These are phyloP conservation scores for Chrysopogon serrulatus DNA, from an alignment of 176 grass and related monocot species.

Conservation along the genomic window DNA sequence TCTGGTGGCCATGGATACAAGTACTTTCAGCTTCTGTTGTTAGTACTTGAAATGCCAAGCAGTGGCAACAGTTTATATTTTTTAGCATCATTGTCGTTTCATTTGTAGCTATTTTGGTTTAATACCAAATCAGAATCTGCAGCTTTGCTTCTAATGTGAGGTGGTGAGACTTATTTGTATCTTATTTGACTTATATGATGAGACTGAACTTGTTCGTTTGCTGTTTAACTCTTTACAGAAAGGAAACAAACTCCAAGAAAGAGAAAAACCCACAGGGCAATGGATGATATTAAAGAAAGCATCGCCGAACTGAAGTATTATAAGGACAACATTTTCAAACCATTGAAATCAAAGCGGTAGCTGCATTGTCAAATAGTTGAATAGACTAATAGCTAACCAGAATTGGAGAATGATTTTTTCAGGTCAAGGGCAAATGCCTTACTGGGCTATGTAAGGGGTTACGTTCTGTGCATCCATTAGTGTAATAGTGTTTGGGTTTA, in stretches of 20 bases:
- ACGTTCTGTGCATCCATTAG: not conserved
- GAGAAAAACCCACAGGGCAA: constrained; percentile 70
- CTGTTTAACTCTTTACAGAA: constrained; percentile 33
- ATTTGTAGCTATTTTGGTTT: not conserved
- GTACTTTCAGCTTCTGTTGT: not conserved
- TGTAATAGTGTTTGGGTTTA: no score
- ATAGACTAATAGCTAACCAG: not conserved
- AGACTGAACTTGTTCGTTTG: not conserved
- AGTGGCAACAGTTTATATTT: not conserved
- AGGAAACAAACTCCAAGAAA: constrained; percentile 63
- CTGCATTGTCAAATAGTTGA: not conserved
- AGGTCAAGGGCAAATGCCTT: not conserved
- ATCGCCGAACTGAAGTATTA: constrained; percentile 76
- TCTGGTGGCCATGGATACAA: not conserved
- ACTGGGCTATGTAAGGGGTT: not conserved
- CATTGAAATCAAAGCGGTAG: constrained; percentile 35
- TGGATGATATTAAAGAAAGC: constrained; percentile 91
- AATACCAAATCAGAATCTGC: not conserved
- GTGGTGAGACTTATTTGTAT: no score
- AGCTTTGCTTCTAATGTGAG: not conserved
- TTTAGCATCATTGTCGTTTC: not conserved
- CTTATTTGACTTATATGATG: not conserved
- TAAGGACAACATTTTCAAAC: constrained; percentile 80
- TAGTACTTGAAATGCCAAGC: not conserved
- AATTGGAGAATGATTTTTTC: not conserved